Percentiles rank a stretch among this genome's conserved stretches.
These are phyloP conservation scores for Amyloporia xantha DNA, from an alignment of 768 basidiomycete species.

Conservation along the genomic window DNA sequence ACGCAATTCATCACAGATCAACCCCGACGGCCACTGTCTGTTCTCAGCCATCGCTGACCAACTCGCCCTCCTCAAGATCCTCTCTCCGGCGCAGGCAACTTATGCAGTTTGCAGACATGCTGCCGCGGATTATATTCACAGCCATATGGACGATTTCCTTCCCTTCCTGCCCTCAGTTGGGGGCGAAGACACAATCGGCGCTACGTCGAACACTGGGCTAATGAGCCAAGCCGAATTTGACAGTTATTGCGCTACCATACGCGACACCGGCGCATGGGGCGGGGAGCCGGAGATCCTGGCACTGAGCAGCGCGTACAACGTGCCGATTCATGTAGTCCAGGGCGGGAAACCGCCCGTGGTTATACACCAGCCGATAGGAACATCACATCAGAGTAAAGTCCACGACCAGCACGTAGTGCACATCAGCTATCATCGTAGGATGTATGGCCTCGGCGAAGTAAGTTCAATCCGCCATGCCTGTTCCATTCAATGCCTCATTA, in stretches of 20 bases:
- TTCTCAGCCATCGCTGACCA: constrained; percentile 95
- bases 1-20: constrained; percentile 49
- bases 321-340: constrained; percentile 91
- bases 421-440: constrained; percentile 87
- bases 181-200: constrained; percentile 63
- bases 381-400: constrained; percentile 25
- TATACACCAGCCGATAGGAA: constrained; percentile 59
- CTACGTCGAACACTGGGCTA: constrained; percentile 51
- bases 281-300: constrained; percentile 97
- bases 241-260: constrained; percentile 71
- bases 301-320: constrained; percentile 67
- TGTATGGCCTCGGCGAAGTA: constrained; percentile 97
- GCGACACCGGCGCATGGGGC: constrained; percentile 89
- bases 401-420: constrained; percentile 40
- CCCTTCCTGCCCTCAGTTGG: constrained; percentile 80
- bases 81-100: constrained; percentile 51
- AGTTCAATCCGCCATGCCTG: constrained; percentile 20
- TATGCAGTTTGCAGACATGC: constrained; percentile 55
- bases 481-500: constrained; percentile 3
- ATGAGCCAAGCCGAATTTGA: constrained; percentile 64
- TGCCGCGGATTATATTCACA: constrained; percentile 75
- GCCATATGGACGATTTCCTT: constrained; percentile 84
- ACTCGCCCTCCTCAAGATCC: constrained; percentile 61
- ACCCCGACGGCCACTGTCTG: constrained; percentile 94
- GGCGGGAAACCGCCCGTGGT: constrained; percentile 75